phyloP scores from a whole-genome alignment of 768 basidiomycete species.

The Leucogyrophana mollusca region DNA sequence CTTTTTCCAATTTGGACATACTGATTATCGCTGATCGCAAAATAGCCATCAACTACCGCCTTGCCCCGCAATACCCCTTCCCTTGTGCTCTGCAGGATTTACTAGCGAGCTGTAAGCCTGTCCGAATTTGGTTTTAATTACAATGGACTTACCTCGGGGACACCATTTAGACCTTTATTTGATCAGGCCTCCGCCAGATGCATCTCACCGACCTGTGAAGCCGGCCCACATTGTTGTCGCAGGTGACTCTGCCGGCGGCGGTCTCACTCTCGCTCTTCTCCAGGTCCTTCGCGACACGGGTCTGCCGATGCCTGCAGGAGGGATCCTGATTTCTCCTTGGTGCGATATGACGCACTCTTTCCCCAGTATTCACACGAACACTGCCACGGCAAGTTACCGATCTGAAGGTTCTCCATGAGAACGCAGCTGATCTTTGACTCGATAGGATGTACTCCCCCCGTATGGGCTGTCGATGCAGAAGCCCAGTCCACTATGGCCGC shows the following conservation, averaged over 20 bases:
- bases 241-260: slow-evolving; percentile 94
- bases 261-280: slow-evolving; percentile 77
- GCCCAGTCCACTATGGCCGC: slow-evolving; percentile 78
- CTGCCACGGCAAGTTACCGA: slow-evolving; percentile 61
- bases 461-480: slow-evolving; percentile 78
- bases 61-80: slow-evolving; percentile 97
- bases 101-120: slow-evolving; percentile 73
- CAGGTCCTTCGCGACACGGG: slow-evolving; percentile 85
- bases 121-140: background rate
- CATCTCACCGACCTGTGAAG: slow-evolving; percentile 74
- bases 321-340: slow-evolving; percentile 90
- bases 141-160: background rate
- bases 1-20: background rate
- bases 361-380: slow-evolving; percentile 83
- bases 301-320: slow-evolving; percentile 84
- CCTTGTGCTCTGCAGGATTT: slow-evolving; percentile 90
- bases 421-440: slow-evolving; percentile 1
- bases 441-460: slow-evolving; percentile 76
- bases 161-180: slow-evolving; percentile 71
- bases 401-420: background rate
- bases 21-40: slow-evolving; percentile 13
- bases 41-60: slow-evolving; percentile 73
- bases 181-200: slow-evolving; percentile 79
- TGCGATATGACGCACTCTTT: slow-evolving; percentile 94
- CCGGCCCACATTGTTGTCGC: slow-evolving; percentile 82